Conservation (phyloP, 1,284 basidiomycete species). For the Hypsizygus ulmarius region DNA sequence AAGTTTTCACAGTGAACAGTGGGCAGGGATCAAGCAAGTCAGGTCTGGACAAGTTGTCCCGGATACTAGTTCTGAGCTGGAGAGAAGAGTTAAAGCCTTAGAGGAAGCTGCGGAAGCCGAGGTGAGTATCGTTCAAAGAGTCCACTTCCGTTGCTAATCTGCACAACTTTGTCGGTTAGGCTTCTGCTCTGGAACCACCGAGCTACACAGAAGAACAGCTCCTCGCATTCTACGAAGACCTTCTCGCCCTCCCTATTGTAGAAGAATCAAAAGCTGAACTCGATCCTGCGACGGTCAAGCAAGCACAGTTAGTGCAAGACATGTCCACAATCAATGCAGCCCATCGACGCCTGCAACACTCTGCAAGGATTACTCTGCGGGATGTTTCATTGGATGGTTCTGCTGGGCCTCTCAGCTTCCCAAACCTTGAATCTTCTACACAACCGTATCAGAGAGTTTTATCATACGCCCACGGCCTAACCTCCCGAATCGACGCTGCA, state of each 20-base stretch:
- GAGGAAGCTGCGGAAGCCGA: constrained; percentile 35
- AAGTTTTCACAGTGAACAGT: constrained; percentile 3
- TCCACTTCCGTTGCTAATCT: neutral
- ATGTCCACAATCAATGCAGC: constrained; percentile 21
- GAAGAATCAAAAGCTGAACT: constrained; percentile 13
- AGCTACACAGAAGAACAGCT: constrained; percentile 51
- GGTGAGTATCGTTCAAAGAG: constrained; percentile 24
- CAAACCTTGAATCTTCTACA: constrained; percentile 1
- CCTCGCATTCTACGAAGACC: constrained; percentile 48
- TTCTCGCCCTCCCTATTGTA: constrained; percentile 39
- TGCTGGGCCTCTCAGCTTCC: neutral
- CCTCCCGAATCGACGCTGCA: constrained; percentile 30
- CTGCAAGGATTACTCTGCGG: neutral
- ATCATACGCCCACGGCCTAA: constrained; percentile 25
- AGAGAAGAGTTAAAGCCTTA: constrained; percentile 37
- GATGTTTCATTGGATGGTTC: neutral
- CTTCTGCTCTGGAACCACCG: constrained; percentile 29
- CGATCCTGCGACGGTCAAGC: constrained; percentile 17
- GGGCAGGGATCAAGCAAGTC: constrained; percentile 1
- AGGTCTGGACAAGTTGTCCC: constrained; percentile 9
- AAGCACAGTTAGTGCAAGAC: constrained; percentile 29
- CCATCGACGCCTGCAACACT: constrained; percentile 9
- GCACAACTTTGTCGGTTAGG: constrained; percentile 5
- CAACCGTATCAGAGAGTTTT: constrained; percentile 30
- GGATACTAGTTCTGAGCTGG: constrained; percentile 30